Percentiles rank a stretch among this genome's conserved stretches.
phyloP scores from a whole-genome alignment of 768 basidiomycete genomes.

The Xerocomellus intermedius region DNA sequence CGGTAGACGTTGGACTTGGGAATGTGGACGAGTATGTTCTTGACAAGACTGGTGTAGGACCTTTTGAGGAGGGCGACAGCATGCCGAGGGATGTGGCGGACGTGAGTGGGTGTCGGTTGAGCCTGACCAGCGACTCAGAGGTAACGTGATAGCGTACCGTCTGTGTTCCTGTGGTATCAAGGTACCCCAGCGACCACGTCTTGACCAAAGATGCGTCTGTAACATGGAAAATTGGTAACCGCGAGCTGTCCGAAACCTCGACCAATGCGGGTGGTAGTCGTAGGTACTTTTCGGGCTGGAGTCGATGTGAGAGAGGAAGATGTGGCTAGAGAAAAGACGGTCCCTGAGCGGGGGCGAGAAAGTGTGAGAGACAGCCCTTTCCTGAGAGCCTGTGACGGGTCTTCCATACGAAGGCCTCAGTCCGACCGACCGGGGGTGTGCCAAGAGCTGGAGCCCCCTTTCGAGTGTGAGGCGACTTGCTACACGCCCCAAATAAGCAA shows the following conservation, averaged over 20 bases:
- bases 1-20: slow-evolving; percentile 53
- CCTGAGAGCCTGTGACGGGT: no score
- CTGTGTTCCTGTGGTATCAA: not conserved
- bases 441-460: no score
- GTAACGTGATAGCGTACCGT: not conserved
- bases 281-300: no score
- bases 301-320: no score
- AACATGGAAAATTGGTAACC: slow-evolving; percentile 2
- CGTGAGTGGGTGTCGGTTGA: not conserved
- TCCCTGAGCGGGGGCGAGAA: no score
- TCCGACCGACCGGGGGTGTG: no score
- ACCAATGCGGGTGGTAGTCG: not conserved
- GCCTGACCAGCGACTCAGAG: not conserved
- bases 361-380: no score
- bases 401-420: no score
- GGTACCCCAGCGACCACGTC: not conserved
- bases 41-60: slow-evolving; percentile 1
- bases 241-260: not conserved
- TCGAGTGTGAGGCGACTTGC: no score
- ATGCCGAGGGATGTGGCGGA: not conserved
- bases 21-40: slow-evolving; percentile 37
- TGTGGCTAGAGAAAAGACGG: no score
- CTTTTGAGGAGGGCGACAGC: not conserved
- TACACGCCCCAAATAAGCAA: no score
- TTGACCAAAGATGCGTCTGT: not conserved